Evolutionary conservation across 768 basidiomycete species (phyloP).

Genomic region (Pluteus cervinus): DNA sequence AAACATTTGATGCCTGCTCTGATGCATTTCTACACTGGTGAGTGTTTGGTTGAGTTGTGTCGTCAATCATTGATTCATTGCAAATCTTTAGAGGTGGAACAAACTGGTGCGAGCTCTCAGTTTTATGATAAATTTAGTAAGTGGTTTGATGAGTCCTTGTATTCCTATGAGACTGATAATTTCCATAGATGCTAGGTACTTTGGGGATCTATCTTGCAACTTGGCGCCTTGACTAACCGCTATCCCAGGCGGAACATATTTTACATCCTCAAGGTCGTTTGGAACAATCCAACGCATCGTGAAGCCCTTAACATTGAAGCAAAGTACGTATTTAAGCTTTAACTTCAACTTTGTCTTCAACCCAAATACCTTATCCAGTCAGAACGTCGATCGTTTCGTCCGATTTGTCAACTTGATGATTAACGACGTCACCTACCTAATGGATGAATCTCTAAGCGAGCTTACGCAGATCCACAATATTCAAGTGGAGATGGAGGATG

Average conservation of each 20-base stretch:
- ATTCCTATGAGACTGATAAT: not conserved
- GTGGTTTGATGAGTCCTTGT: slow-evolving; percentile 41
- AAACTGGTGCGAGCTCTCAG: slow-evolving; percentile 95
- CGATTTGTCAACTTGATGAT: slow-evolving; percentile 97
- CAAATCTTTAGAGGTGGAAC: slow-evolving; percentile 76
- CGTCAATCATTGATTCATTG: slow-evolving; percentile 1
- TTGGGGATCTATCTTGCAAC: no score
- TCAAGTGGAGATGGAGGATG: slow-evolving; percentile 79
- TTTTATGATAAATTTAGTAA: slow-evolving; percentile 97
- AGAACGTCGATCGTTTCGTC: slow-evolving; percentile 89
- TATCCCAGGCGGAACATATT: slow-evolving; percentile 72
- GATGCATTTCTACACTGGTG: slow-evolving; percentile 93
- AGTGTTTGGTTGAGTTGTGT: slow-evolving; percentile 12
- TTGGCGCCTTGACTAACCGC: not conserved
- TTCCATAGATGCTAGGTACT: slow-evolving; percentile 6
- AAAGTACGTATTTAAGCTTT: slow-evolving; percentile 35
- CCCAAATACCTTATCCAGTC: slow-evolving; percentile 24
- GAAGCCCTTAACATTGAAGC: slow-evolving; percentile 81
- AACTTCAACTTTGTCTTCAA: not conserved
- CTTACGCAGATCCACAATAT: slow-evolving; percentile 85
- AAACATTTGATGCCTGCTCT: slow-evolving; percentile 87
- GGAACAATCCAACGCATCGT: slow-evolving; percentile 86
- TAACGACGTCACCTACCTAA: slow-evolving; percentile 96
- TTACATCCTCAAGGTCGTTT: slow-evolving; percentile 81
- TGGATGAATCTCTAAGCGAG: slow-evolving; percentile 92